Evolutionary conservation across 495 filamentous ascomycete genomes (phyloP), one percentile per base, ranked within the genome.

Genomic region (Acidomyces sp.): DNA sequence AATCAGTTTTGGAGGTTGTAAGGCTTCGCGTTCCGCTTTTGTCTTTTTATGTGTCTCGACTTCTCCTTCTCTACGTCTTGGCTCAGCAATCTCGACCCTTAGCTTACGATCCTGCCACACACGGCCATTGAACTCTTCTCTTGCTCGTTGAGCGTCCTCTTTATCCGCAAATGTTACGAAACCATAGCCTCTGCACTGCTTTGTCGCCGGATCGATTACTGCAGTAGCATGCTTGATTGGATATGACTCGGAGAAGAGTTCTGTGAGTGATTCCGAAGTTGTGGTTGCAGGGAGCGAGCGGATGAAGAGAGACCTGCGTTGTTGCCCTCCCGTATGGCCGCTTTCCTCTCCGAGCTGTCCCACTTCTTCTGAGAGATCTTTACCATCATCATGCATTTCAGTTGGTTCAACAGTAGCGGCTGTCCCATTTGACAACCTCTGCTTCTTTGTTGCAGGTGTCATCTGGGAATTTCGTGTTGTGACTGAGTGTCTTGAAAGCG

Each of bases 101-200:
- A 97, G 75, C 46, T 79, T 82, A 46, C 80, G 75, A 1, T 86
- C 88, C 25, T 82, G 69, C 24, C 94, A 70, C 16, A 70, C 63
- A 31, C 75, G 62, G 34, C 78, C 77, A 53, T 92, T 71, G 54
- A 93, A 74, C 56, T 87, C 77, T 46, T 80, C 70, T 55, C 77
- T 66, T 12, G 90, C 90, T 37, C 72, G 66, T 48, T 80, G 62
- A 19, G 90, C 86, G 62, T 99, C 90, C 45, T 94, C 85, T 36
- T 80, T 68, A 53, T 96, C 88, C 53, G 86, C 79, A 53, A 96
- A 94, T 10, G 90, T 93, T 33, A 96, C 87, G 61, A 99, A 99
- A 34, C 90, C 90, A 59, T 82, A 99, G 7, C 88, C 88, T 49
- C 84, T 81, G 15, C 82, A 93, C 34, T 72, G 62, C 53, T 94